Evolutionary conservation across 345 rosid genomes (phyloP), one percentile per base, ranked within the genome.

Genomic region (Eucalyptus viminalis): DNA sequence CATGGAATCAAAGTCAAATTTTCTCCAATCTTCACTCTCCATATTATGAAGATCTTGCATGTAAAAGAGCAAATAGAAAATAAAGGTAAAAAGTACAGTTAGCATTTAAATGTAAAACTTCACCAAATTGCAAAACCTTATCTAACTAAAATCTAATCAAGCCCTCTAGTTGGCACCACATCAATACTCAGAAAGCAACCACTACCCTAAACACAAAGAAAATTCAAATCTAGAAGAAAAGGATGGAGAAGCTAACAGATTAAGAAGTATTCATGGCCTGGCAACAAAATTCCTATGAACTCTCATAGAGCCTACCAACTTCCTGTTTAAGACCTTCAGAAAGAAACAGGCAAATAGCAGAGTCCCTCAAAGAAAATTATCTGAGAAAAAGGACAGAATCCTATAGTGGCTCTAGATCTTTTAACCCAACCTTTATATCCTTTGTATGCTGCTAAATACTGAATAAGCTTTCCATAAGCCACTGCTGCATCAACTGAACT

Each of bases 401-500:
- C 29, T 51, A 31, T 50, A 76, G 15, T 76, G 85, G 85, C 45
- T 76, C 29, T 76, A 89, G 47, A 44, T 62, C 13, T 43, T 87
- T 88, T 88, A 58, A 88, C 95, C 88, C 4, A 47, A 98, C 99
- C 99, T 95, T 96, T 92, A 89, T 97, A 95, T 92, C 99, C 99
- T 91, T 95, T 95, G 92, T 93, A 94, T 88, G 91, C 91, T 24
- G 99, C 99, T 93, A 98, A 91, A 92, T 98, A 95, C 91, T 95
- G 98, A 88, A 96, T 93, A 90, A 98, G 99, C 96, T 98, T 98
- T 93, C 95, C 95, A 89, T 96, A 93, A 65, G 96, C 98, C 91
- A 97, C 91, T 91, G 97, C 98, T 88, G 94, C 96, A 92, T 98
- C 99, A 86, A 97, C 95, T 90, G 96, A 95, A 92, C 99, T 98